Evolutionary conservation across 2,329 filamentous ascomycete genomes (phyloP), one percentile per base, ranked within the genome.

Genomic region (Claviceps sp.): DNA sequence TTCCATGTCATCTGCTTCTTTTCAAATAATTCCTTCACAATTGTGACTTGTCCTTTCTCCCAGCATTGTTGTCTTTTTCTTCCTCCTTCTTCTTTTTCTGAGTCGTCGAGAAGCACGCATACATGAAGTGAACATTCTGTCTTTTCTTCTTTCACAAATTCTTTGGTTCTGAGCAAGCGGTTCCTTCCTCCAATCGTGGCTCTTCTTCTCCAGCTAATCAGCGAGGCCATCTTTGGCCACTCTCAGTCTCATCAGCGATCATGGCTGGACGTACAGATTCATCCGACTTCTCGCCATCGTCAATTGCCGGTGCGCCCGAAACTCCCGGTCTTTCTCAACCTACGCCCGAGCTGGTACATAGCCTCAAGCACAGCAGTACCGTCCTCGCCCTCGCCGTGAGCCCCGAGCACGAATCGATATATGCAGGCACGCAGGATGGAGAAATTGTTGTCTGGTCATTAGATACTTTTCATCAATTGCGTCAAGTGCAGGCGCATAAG

Each of bases 371-470:
- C 64, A 78, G 82, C 62, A 87, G 82, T 66, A 89, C 85, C 2
- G 86, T 94, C 47, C 81, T 98, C 49, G 82, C 89, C 8, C 77
- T 98, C 52, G 87, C 84, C 4, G 81, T 95, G 24, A 89, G 88
- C 53, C 77, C 87, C 49, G 77, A 85, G 47, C 79, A 88, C 57
- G 79, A 85, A 49, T 84, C 83, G 63, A 85, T 98, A 51, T 98
- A 89, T 67, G 90, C 91, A 18, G 93, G 93, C 42, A 90, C 93
- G 1, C 89, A 96, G 65, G 87, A 89, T 56, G 93, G 93, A 55
- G 89, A 96, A 70, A 95, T 98, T 55, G 76, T 94, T 46, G 84
- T 90, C 45, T 98, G 89, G 86, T 89, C 86, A 3, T 77, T 98
- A 45, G 83, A 85, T 58, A 95, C 88, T 7, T 98, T 90, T 65